These are phyloP conservation scores for Heterobasidion occidentale DNA, from an alignment of 1,284 basidiomycete genomes.

Conservation along the genomic window DNA sequence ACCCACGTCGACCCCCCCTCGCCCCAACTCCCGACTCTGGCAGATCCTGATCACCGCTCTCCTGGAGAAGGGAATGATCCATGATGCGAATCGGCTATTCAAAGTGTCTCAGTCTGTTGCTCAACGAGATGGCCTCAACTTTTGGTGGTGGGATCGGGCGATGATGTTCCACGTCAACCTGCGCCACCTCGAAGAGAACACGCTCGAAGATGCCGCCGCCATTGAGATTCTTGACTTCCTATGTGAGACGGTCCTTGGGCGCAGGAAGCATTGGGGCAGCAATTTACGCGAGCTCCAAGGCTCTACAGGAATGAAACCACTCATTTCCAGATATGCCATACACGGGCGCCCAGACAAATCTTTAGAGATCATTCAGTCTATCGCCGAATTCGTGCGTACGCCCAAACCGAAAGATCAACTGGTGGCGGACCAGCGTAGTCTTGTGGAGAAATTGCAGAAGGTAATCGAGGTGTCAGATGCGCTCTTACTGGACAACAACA, in stretches of 20 bases:
- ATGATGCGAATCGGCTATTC: conserved; percentile 51
- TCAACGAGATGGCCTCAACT: neutral
- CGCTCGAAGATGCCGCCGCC: conserved; percentile 13
- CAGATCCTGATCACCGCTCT: conserved; percentile 45
- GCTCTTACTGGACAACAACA: too few species aligned
- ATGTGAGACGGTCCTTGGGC: conserved; percentile 13
- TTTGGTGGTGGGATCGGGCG: neutral
- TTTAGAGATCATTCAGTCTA: conserved; percentile 6
- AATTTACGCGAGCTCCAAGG: neutral
- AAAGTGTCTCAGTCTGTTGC: conserved; percentile 2
- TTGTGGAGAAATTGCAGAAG: too few species aligned
- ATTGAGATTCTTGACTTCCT: conserved; percentile 21
- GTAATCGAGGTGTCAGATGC: too few species aligned
- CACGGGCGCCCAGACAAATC: conserved; percentile 8
- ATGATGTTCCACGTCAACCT: conserved; percentile 32
- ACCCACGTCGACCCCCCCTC: conserved; percentile 32
- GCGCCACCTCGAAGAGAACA: conserved; percentile 16
- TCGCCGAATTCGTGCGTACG: neutral
- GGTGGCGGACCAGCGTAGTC: too few species aligned
- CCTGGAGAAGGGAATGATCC: conserved; percentile 34
- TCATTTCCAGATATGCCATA: conserved; percentile 8
- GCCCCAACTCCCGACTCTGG: conserved; percentile 48
- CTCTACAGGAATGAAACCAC: conserved; percentile 5
- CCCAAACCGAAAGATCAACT: too few species aligned
- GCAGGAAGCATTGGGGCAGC: neutral